Conservation (phyloP, 495 filamentous ascomycete genomes). For the Penicillium ochrochloron region DNA sequence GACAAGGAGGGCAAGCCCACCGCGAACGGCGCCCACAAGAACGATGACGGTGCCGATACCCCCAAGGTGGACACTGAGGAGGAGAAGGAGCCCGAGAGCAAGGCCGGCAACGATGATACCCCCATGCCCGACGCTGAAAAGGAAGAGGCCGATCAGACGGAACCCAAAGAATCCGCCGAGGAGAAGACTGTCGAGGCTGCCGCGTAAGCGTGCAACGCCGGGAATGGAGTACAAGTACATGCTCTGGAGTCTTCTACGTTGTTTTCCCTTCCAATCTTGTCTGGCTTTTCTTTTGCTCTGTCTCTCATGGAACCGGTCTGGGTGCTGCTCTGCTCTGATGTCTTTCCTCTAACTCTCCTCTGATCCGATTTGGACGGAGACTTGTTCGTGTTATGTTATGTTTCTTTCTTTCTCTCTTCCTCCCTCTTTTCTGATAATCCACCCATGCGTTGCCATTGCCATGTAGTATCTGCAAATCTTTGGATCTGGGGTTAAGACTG, state of each 20-base stretch:
- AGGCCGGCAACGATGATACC: constrained; percentile 49
- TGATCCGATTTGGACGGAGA: constrained; percentile 10
- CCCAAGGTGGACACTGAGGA: constrained; percentile 48
- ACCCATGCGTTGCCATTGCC: constrained; percentile 11
- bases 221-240: not conserved
- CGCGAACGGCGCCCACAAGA: constrained; percentile 58
- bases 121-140: constrained; percentile 40
- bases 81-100: constrained; percentile 50
- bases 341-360: constrained; percentile 8
- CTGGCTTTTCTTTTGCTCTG: constrained; percentile 5
- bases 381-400: not conserved
- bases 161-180: constrained; percentile 16
- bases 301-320: constrained; percentile 10
- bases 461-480: constrained; percentile 18
- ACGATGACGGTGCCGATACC: constrained; percentile 46
- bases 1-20: constrained; percentile 51
- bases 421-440: constrained; percentile 12
- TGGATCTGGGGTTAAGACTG: not conserved
- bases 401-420: not conserved
- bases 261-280: not conserved
- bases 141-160: constrained; percentile 17
- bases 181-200: constrained; percentile 31
- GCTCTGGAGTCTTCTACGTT: constrained; percentile 1
- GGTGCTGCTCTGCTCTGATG: constrained; percentile 10
- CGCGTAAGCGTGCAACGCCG: constrained; percentile 8